Evolutionary conservation across 352 stramenopile genomes (phyloP), one percentile per base, ranked within the genome.

Genomic region (Phytophthora ramorum): DNA sequence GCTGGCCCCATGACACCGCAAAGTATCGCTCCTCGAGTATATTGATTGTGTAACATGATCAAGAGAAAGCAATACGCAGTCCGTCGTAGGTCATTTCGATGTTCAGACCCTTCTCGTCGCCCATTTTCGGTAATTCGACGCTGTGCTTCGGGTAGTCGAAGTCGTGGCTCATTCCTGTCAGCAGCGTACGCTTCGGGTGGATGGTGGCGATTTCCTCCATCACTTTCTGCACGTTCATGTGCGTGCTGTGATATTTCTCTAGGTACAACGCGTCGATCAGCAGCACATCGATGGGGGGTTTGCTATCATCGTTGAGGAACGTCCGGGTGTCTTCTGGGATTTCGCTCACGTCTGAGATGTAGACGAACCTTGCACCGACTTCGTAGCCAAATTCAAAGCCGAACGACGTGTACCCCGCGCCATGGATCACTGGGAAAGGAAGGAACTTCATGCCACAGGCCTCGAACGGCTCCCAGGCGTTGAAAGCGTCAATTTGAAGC

Each of bases 301-400:
- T 82, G 24, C 43, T 63, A 8, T 48, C 13, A 58, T 92, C 84
- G 26, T 83, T 87, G 12, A 97, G 67, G 62, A 85, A 82, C 43
- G 35, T 60, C 28, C 72, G 71, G 9, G 85, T 78, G 17, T 93
- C 81, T 6, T 81, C 66, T 13, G 85, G 81, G 19, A 97, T 68
- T 28, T 89, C 79, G 34, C 87, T 96, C 69, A 95, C 83, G 73
- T 97, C 90, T 6, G 88, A 96, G 51, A 97, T 93, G 79, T 97
- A 97, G 28, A 95, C 81, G 43, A 97, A 81, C 2, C 89, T 76
- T 9, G 74, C 69, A 14, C 83, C 85, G 51, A 85, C 66, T 37
- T 96, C 87, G 1, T 40, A 40, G 5, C 90, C 90, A 53, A 96
- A 96, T 41, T 93, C 84, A 38, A 96, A 97, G 3, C 75, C 90